Conservation (phyloP, 176 grass and related monocot species). For the Zea mays region Zm-B73-REFERENCE-NAM-5.0 NC_050104.1:9674001-9674500, state of each 20-base stretch:
- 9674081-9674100: slow-evolving; percentile 89
- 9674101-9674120: slow-evolving; percentile 81
- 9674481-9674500: slow-evolving; percentile 33
- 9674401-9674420: slow-evolving; percentile 40
- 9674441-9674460: slow-evolving; percentile 28
- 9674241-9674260: slow-evolving; percentile 88
- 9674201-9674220: slow-evolving; percentile 53
- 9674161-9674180: background rate
- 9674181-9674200: background rate
- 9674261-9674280: slow-evolving; percentile 80
- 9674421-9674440: slow-evolving; percentile 49
- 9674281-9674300: slow-evolving; percentile 47
- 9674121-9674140: slow-evolving; percentile 82
- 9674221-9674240: slow-evolving; percentile 93
- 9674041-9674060: background rate
- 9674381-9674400: slow-evolving; percentile 22
- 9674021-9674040: slow-evolving; percentile 48
- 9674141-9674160: slow-evolving; percentile 1
- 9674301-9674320: background rate
- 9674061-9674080: slow-evolving; percentile 71
- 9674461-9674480: slow-evolving; percentile 8
- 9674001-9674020: slow-evolving; percentile 74
- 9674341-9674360: slow-evolving; percentile 28
- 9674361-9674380: slow-evolving; percentile 36
- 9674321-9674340: slow-evolving; percentile 42